Evolutionary conservation across 306 rosid genomes (phyloP), one percentile per base, ranked within the genome.

Genomic region (Fragaria ananassa): DNA sequence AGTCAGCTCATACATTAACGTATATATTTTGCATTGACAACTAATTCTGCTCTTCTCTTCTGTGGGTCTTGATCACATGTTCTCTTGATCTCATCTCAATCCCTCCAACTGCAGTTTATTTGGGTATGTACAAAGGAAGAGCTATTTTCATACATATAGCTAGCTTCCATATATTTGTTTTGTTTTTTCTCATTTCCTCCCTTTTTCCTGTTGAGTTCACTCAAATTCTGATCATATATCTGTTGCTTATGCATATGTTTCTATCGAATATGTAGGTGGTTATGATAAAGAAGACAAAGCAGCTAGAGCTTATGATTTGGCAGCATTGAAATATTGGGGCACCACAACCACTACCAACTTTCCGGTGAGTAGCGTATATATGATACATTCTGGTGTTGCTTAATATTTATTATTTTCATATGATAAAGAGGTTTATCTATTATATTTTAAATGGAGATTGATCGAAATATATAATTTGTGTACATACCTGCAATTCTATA

Each of bases 251-350:
- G 10, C 2, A 62, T 14, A 4, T 1, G 1, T 47, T 42, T 42
- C 57, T 17, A 58, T 68, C 79, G 14, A 41, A 21, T 60, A 74
- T 63, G 49, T 60, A 93, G 98, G 98, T 47, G 98, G 97, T 44
- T 93, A 93, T 89, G 98, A 93, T 81, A 93, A 91, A 82, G 98
- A 93, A 89, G 97, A 93, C 65, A 93, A 93, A 74, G 98, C 97
- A 73, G 98, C 98, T 37, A 89, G 97, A 82, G 91, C 98, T 72
- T 93, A 93, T 39, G 98, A 93, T 84, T 84, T 93, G 62, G 98
- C 98, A 64, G 98, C 98, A 72, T 83, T 93, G 45, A 93, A 93
- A 82, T 93, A 93, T 66, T 93, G 98, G 98, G 98, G 98, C 56
- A 84, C 96, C 80, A 91, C 97, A 7, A 93, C 98, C 11, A 93